Evolutionary conservation across 2,329 filamentous ascomycete genomes (phyloP).

Genomic region (Massarina eburnea): DNA sequence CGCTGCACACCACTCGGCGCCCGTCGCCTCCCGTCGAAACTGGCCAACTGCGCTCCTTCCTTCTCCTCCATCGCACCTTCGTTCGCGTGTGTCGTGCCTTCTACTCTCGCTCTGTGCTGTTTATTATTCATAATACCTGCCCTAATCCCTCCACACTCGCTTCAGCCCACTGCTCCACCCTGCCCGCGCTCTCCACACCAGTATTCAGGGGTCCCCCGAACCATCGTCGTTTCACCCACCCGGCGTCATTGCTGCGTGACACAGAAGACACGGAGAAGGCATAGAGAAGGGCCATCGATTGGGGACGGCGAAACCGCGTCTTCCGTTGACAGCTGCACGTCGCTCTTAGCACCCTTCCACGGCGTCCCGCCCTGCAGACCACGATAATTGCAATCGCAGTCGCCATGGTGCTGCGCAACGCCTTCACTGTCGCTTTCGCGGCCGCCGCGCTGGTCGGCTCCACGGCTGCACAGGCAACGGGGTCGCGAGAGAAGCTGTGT

Average conservation of each 20-base stretch:
- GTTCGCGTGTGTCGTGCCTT: conserved; percentile 7
- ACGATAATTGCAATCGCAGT: conserved; percentile 6
- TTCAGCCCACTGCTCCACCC: conserved; percentile 11
- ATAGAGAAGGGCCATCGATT: too few species aligned
- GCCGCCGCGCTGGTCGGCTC: conserved; percentile 28
- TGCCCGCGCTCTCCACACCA: neutral
- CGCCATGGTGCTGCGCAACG: conserved; percentile 31
- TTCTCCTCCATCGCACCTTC: conserved; percentile 7
- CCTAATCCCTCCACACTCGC: conserved; percentile 23
- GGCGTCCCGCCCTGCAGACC: conserved; percentile 23
- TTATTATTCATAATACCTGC: conserved; percentile 15
- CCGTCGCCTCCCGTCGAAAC: neutral
- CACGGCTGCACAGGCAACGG: conserved; percentile 40
- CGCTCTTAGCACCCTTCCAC: conserved; percentile 34
- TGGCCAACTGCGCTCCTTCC: conserved; percentile 9
- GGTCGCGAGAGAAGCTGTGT: conserved; percentile 59
- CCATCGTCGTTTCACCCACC: conserved; percentile 23
- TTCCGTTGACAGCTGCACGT: conserved; percentile 29
- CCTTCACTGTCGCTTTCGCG: conserved; percentile 29
- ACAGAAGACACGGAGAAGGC: too few species aligned
- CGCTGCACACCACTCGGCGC: neutral
- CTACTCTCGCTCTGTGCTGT: conserved; percentile 5
- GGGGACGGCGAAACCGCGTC: too few species aligned
- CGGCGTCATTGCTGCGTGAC: too few species aligned
- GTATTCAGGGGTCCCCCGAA: conserved; percentile 20